Evolutionary conservation across 345 rosid genomes (phyloP).

Genomic region (Heritiera fomes): DNA sequence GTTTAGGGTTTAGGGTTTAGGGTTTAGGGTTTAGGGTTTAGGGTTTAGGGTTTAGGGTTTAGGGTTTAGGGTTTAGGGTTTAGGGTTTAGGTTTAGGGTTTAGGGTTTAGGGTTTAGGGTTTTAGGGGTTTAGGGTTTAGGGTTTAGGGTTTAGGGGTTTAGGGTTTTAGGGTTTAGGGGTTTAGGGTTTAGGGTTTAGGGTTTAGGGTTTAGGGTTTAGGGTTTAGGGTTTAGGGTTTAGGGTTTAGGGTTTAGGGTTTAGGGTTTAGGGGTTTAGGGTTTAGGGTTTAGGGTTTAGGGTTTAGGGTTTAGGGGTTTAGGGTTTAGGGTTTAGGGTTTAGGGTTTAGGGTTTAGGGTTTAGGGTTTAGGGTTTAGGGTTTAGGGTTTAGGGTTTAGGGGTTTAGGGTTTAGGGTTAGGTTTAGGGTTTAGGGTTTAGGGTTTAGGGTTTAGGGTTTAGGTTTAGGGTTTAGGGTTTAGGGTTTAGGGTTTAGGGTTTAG

Average conservation of each 20-base stretch:
- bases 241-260: slow-evolving; percentile 24
- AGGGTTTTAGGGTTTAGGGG: slow-evolving; percentile 28
- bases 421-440: slow-evolving; percentile 32
- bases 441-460: slow-evolving; percentile 28
- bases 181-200: slow-evolving; percentile 28
- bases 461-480: slow-evolving; percentile 34
- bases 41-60: slow-evolving; percentile 27
- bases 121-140: slow-evolving; percentile 21
- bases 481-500: slow-evolving; percentile 33
- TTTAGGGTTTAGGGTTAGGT: slow-evolving; percentile 32
- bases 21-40: slow-evolving; percentile 15
- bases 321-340: slow-evolving; percentile 23
- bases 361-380: slow-evolving; percentile 24
- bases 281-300: slow-evolving; percentile 23
- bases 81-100: slow-evolving; percentile 30
- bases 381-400: slow-evolving; percentile 28
- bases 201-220: slow-evolving; percentile 22
- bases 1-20: slow-evolving; percentile 20
- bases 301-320: slow-evolving; percentile 24
- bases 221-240: slow-evolving; percentile 23
- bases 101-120: slow-evolving; percentile 27
- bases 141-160: slow-evolving; percentile 32
- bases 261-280: slow-evolving; percentile 21
- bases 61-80: slow-evolving; percentile 20
- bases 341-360: slow-evolving; percentile 26